Evolutionary conservation across 805 yeast genomes (phyloP), one percentile per base, ranked within the genome.

Genomic region (Naumovozyma baii): DNA sequence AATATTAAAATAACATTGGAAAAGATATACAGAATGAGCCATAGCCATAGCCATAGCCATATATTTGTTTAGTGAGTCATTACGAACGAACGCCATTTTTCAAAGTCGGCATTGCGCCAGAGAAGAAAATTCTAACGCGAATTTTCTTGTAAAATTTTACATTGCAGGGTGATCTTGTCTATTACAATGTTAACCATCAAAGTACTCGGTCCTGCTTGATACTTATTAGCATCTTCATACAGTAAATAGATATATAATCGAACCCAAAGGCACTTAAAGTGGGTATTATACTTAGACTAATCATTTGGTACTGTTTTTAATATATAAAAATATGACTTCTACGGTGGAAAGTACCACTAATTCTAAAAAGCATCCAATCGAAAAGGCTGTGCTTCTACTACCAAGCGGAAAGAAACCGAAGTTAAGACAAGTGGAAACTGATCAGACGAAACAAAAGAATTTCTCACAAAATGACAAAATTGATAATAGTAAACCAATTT

Each of bases 321-420:
- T n/a, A n/a, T n/a, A n/a, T n/a, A 22, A 22, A 22, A 22, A 22
- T 22, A 22, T 22, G 26, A 22, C 26, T 22, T 22, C 10, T 7
- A 7, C 26, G 7, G 26, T 22, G 7, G 26, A 22, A 22, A 10
- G 10, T 7, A 10, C 26, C 10, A 10, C 26, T 7, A 22, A 22
- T 22, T 22, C 10, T 7, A 22, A 22, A 22, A 29, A 29, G 14
- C 31, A 29, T 29, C 15, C 13, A 29, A 5, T 12, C 5, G 31
- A 29, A 9, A n/a, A 9, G 31, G 13, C 31, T 12, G 15, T n/a
- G 13, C 14, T 5, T 36, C 5, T 28, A 22, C 20, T 16, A 20
- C 33, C 38, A 13, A 14, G 16, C 14, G 18, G 12, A 20, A 36
- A 36, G 31, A 25, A 16, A 36, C 38, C 31, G 5, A 36, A 36